Percentiles rank a stretch among this genome's conserved stretches.
These are phyloP conservation scores for Phallus indusiatus DNA, from an alignment of 768 basidiomycete genomes.

Conservation along the genomic window DNA sequence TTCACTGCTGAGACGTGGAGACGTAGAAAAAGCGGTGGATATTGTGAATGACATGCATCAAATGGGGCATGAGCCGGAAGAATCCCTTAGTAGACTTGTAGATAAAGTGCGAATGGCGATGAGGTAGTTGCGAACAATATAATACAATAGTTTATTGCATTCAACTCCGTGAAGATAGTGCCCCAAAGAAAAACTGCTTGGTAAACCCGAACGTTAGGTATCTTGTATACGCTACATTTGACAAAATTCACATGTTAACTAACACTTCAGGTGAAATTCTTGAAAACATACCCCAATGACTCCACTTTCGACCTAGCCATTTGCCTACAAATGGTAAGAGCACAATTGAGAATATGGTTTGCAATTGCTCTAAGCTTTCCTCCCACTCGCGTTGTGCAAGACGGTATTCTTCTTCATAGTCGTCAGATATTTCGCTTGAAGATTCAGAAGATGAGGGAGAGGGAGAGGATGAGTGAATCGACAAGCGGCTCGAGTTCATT, in stretches of 20 bases:
- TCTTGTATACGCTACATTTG: slow-evolving; percentile 53
- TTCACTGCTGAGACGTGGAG: slow-evolving; percentile 47
- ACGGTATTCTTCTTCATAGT: slow-evolving; percentile 58
- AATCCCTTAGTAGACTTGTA: neutral
- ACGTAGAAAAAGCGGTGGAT: slow-evolving; percentile 52
- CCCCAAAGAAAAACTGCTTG: slow-evolving; percentile 54
- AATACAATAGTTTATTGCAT: neutral
- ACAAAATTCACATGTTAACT: slow-evolving; percentile 10
- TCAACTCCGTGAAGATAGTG: neutral
- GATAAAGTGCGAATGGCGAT: neutral
- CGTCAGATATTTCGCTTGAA: slow-evolving; percentile 34
- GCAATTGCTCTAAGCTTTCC: slow-evolving; percentile 77
- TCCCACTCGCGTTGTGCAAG: slow-evolving; percentile 89
- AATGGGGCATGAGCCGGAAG: slow-evolving; percentile 1
- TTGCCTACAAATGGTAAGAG: slow-evolving; percentile 82
- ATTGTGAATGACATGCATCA: slow-evolving; percentile 50
- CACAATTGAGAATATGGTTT: slow-evolving; percentile 70
- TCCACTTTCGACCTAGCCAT: slow-evolving; percentile 79
- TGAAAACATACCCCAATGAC: slow-evolving; percentile 62
- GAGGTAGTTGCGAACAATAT: neutral
- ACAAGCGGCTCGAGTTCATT: slow-evolving; percentile 35
- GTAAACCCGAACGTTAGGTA: slow-evolving; percentile 58
- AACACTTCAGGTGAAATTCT: slow-evolving; percentile 2
- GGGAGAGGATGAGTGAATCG: slow-evolving; percentile 47
- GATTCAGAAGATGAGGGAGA: slow-evolving; percentile 27